Conservation (phyloP, 768 basidiomycete genomes). For the Boletus rubescentipes region DNA sequence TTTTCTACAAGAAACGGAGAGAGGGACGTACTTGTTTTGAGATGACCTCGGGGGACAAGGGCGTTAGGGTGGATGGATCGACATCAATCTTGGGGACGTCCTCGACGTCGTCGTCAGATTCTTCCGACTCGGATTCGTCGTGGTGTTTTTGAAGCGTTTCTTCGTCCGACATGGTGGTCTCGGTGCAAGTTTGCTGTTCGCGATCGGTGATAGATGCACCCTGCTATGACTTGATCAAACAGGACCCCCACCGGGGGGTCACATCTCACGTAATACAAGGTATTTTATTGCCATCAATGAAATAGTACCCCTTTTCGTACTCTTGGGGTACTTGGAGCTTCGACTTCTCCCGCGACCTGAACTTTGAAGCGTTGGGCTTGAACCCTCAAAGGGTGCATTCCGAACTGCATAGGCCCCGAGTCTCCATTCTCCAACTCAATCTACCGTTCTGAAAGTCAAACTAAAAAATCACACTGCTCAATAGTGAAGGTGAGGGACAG, state of each 20-base stretch:
- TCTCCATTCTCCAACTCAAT: neutral
- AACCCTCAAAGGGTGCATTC: neutral
- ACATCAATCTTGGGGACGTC: slow-evolving; percentile 66
- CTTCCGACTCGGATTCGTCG: slow-evolving; percentile 72
- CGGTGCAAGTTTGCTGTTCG: neutral
- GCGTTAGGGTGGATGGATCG: slow-evolving; percentile 79
- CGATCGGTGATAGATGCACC: slow-evolving; percentile 14
- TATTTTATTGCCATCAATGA: neutral
- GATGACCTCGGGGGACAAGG: slow-evolving; percentile 87
- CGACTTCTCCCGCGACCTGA: slow-evolving; percentile 11
- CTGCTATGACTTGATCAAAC: slow-evolving; percentile 13
- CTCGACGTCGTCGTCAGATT: slow-evolving; percentile 56
- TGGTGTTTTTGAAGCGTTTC: slow-evolving; percentile 62
- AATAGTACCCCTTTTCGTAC: neutral
- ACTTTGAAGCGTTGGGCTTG: neutral
- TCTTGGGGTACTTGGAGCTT: neutral
- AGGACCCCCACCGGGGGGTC: slow-evolving; percentile 12
- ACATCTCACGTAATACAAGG: slow-evolving; percentile 20
- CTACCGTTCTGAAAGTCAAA: neutral
- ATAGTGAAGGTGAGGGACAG: slow-evolving; percentile 25
- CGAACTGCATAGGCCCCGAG: neutral
- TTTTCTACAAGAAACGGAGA: neutral
- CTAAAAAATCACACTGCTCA: slow-evolving; percentile 11
- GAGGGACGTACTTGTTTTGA: slow-evolving; percentile 75
- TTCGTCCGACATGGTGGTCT: slow-evolving; percentile 59